These are phyloP conservation scores for Rachicladosporium sp. DNA, from an alignment of 2,329 filamentous ascomycete genomes.

Conservation along the genomic window DNA sequence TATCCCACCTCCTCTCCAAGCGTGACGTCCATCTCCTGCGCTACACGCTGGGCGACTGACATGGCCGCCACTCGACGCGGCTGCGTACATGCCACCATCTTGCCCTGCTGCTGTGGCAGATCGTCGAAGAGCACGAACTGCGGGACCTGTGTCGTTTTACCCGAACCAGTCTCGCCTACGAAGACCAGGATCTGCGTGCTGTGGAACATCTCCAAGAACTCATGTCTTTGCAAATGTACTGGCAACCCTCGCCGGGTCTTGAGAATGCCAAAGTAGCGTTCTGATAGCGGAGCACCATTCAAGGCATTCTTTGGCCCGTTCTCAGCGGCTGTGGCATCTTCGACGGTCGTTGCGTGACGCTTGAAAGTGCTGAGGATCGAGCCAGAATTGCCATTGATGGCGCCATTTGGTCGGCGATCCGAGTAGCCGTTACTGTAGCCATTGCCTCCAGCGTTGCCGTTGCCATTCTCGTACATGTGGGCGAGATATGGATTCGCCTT, in stretches of 20 bases:
- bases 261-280: slow-evolving; percentile 82
- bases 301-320: slow-evolving; percentile 77
- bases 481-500: slow-evolving; percentile 77
- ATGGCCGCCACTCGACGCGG: slow-evolving; percentile 95
- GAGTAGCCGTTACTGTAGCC: slow-evolving; percentile 16
- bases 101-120: slow-evolving; percentile 70
- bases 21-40: slow-evolving; percentile 87
- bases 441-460: slow-evolving; percentile 9
- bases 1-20: slow-evolving; percentile 94
- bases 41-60: slow-evolving; percentile 96
- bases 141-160: slow-evolving; percentile 97
- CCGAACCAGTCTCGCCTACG: slow-evolving; percentile 96
- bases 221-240: slow-evolving; percentile 80
- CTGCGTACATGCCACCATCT: slow-evolving; percentile 94
- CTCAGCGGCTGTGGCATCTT: slow-evolving; percentile 61
- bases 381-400: background rate
- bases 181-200: slow-evolving; percentile 93
- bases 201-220: slow-evolving; percentile 90
- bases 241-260: slow-evolving; percentile 73
- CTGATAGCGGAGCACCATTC: slow-evolving; percentile 62
- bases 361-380: slow-evolving; percentile 49
- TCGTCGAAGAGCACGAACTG: slow-evolving; percentile 98
- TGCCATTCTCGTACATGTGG: slow-evolving; percentile 59
- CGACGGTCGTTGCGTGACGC: slow-evolving; percentile 69
- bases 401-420: slow-evolving; percentile 24